These are phyloP conservation scores for Cubamyces sp. DNA, from an alignment of 768 basidiomycete genomes.

Conservation along the genomic window DNA sequence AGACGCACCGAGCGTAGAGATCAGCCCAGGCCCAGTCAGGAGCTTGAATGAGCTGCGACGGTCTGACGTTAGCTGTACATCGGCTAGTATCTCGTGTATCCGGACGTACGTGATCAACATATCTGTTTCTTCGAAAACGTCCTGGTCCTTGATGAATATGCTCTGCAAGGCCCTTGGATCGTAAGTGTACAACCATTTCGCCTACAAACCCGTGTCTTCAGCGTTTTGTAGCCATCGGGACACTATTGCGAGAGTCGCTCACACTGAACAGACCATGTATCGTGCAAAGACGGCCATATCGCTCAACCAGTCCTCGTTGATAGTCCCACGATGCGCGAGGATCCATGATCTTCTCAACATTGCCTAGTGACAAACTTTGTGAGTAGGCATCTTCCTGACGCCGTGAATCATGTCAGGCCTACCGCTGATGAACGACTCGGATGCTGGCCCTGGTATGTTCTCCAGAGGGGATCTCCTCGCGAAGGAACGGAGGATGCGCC, in stretches of 20 bases:
- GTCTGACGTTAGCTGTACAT: not conserved
- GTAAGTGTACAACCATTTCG: conserved; percentile 6
- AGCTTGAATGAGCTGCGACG: conserved; percentile 35
- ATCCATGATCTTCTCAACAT: not conserved
- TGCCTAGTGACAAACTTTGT: not conserved
- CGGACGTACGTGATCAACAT: conserved; percentile 11
- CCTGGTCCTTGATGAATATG: conserved; percentile 20
- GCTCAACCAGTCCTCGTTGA: not conserved
- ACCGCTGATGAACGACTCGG: not conserved
- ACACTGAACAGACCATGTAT: conserved; percentile 1
- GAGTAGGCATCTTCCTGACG: too few relatives aligned
- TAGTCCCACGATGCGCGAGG: not conserved
- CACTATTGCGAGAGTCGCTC: not conserved
- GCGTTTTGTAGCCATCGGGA: too few relatives aligned
- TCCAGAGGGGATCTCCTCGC: not conserved
- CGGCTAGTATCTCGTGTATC: too few relatives aligned
- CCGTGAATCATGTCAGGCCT: too few relatives aligned
- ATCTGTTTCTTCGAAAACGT: conserved; percentile 26
- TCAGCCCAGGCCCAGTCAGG: conserved; percentile 21
- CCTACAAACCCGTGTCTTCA: too few relatives aligned
- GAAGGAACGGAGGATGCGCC: not conserved
- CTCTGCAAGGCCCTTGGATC: conserved; percentile 16
- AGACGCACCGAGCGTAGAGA: conserved; percentile 22
- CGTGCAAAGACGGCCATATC: not conserved
- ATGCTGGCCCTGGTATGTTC: not conserved